Percentiles rank a stretch among this genome's conserved stretches.
These are phyloP conservation scores for Diaporthe destruens DNA, from an alignment of 2,329 filamentous ascomycete species.

Conservation along the genomic window DNA sequence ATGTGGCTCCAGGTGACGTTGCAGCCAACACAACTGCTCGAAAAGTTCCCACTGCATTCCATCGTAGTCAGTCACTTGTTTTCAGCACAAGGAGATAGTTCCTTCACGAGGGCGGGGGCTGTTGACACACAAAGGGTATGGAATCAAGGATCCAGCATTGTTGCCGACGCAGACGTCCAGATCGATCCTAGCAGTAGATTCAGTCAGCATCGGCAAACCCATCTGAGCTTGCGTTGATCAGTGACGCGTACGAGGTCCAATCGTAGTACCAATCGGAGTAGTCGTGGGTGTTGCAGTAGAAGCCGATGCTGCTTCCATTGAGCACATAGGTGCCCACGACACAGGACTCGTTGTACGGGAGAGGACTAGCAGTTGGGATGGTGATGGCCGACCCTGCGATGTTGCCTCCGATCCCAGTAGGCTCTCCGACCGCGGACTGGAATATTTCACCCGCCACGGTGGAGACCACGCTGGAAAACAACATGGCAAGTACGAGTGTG, in stretches of 20 bases:
- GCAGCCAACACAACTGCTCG: conserved; percentile 48
- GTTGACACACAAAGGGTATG: conserved; percentile 9
- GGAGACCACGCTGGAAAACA: conserved; percentile 1
- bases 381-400: conserved; percentile 22
- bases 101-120: background rate
- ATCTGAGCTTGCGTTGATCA: background rate
- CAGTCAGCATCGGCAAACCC: conserved; percentile 10
- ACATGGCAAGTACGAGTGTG: background rate
- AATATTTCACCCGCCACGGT: background rate
- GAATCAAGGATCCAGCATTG: conserved; percentile 44
- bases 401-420: conserved; percentile 25
- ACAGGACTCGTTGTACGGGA: conserved; percentile 47
- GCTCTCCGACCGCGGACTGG: background rate
- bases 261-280: conserved; percentile 53
- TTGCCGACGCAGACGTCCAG: conserved; percentile 51
- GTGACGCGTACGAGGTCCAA: conserved; percentile 53
- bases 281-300: conserved; percentile 56
- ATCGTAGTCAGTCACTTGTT: conserved; percentile 18
- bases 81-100: background rate
- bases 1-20: conserved; percentile 44
- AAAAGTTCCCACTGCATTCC: conserved; percentile 48
- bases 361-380: conserved; percentile 19
- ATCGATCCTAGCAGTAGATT: conserved; percentile 50
- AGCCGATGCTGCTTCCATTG: conserved; percentile 51
- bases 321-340: conserved; percentile 53